Conservation (phyloP, 352 stramenopile species). For the Elongisporangium prolatum region DNA sequence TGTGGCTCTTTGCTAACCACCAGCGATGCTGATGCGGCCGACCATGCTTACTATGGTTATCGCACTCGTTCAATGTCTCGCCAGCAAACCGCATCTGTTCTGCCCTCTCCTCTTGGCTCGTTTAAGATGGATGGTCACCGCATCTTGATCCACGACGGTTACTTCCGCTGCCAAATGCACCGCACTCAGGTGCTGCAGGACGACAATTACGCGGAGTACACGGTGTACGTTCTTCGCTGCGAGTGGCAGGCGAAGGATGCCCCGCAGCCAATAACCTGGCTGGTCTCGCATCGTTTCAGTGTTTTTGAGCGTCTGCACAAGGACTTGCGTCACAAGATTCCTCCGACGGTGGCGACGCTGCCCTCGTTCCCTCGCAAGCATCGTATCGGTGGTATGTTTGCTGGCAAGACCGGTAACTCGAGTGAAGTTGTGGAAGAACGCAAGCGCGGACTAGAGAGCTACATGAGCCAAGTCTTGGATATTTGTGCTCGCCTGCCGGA, state of each 20-base stretch:
- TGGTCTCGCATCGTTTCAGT: conserved; percentile 70
- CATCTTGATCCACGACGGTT: conserved; percentile 84
- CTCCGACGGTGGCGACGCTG: conserved; percentile 49
- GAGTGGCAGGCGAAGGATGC: conserved; percentile 73
- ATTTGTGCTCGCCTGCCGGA: conserved; percentile 76
- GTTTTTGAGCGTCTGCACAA: conserved; percentile 74
- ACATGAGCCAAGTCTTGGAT: conserved; percentile 79
- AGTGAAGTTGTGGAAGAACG: conserved; percentile 83
- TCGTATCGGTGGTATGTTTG: conserved; percentile 79
- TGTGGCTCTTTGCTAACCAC: conserved; percentile 83
- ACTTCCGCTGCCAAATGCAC: conserved; percentile 82
- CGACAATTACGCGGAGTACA: conserved; percentile 89
- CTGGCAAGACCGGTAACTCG: conserved; percentile 82
- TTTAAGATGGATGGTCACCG: conserved; percentile 74
- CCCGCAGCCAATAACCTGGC: conserved; percentile 45
- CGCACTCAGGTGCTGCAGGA: conserved; percentile 83
- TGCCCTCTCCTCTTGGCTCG: conserved; percentile 67
- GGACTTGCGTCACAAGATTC: conserved; percentile 72
- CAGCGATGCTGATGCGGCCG: conserved; percentile 37
- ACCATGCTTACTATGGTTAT: conserved; percentile 60
- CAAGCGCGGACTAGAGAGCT: conserved; percentile 76
- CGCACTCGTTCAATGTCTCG: conserved; percentile 54
- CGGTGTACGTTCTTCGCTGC: conserved; percentile 84
- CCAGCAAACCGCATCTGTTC: conserved; percentile 48
- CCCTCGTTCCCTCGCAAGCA: conserved; percentile 81